A percentile compares a stretch with the other conserved stretches of the same genome.
These are phyloP conservation scores for Backusella circina DNA, from an alignment of 192 early-diverging fungal genomes.

Conservation along the genomic window DNA sequence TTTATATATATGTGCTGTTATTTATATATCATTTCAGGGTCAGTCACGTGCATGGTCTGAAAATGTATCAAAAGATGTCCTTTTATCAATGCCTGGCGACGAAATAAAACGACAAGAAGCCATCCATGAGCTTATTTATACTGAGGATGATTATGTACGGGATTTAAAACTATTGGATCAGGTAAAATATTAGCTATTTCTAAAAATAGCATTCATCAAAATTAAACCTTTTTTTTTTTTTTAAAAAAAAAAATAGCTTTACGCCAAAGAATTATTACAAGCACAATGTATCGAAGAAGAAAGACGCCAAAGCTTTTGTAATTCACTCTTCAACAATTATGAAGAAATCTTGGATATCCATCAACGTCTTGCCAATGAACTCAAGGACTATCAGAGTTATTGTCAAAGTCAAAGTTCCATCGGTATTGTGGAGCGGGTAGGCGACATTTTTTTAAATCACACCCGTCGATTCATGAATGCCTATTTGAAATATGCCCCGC, in stretches of 20 bases:
- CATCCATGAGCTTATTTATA: conserved; percentile 88
- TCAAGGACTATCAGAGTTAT: conserved; percentile 49
- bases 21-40: conserved; percentile 8
- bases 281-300: conserved; percentile 22
- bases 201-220: not conserved
- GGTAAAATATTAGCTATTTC: conserved; percentile 40
- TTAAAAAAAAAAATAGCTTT: no score
- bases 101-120: conserved; percentile 91
- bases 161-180: conserved; percentile 84
- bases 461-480: conserved; percentile 58
- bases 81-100: conserved; percentile 58
- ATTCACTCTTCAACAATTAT: conserved; percentile 72
- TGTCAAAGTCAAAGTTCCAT: conserved; percentile 62
- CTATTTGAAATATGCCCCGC: conserved; percentile 77
- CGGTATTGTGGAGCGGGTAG: conserved; percentile 72
- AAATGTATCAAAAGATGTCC: conserved; percentile 66
- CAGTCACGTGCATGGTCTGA: conserved; percentile 62
- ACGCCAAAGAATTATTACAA: conserved; percentile 48
- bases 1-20: not conserved
- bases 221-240: conserved; percentile 29
- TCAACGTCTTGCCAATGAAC: conserved; percentile 44
- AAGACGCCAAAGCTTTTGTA: conserved; percentile 49
- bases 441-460: conserved; percentile 76
- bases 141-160: conserved; percentile 90
- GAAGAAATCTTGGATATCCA: conserved; percentile 56